Conservation (phyloP, 345 rosid genomes). For the Populus alba region DNA sequence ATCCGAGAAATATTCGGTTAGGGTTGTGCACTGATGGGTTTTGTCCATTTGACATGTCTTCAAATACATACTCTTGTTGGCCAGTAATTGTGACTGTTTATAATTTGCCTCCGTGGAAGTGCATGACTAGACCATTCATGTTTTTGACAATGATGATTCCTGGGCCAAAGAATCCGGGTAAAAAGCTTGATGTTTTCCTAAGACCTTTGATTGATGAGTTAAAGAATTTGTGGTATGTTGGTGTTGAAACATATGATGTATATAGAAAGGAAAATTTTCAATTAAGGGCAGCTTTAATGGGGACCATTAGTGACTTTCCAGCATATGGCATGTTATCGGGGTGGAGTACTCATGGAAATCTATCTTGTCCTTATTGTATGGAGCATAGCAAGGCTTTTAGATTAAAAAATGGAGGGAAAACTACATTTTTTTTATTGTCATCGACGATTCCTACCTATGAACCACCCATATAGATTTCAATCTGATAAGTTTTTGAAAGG, state of each 20-base stretch:
- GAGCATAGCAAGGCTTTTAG: not conserved
- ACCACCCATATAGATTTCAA: not conserved
- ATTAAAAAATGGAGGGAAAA: not conserved
- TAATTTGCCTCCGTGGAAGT: constrained; percentile 2
- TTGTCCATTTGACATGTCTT: not conserved
- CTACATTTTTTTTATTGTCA: not conserved
- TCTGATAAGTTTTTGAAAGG: not conserved
- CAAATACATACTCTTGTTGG: not conserved
- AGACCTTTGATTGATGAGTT: not conserved
- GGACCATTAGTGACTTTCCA: not conserved
- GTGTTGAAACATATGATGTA: not conserved
- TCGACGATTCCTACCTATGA: not conserved
- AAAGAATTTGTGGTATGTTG: not conserved
- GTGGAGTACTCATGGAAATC: not conserved
- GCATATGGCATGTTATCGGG: not conserved
- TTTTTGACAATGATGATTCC: not conserved
- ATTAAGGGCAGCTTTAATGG: not conserved
- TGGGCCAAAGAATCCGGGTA: not conserved
- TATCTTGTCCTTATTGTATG: not conserved
- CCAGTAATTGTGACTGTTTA: not conserved
- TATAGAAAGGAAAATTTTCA: not conserved
- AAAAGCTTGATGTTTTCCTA: too few relatives aligned
- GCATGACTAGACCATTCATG: not conserved
- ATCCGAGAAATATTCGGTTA: not conserved
- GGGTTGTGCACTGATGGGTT: not conserved